Evolutionary conservation across 306 rosid genomes (phyloP).

Genomic region (Casuarina glauca): DNA sequence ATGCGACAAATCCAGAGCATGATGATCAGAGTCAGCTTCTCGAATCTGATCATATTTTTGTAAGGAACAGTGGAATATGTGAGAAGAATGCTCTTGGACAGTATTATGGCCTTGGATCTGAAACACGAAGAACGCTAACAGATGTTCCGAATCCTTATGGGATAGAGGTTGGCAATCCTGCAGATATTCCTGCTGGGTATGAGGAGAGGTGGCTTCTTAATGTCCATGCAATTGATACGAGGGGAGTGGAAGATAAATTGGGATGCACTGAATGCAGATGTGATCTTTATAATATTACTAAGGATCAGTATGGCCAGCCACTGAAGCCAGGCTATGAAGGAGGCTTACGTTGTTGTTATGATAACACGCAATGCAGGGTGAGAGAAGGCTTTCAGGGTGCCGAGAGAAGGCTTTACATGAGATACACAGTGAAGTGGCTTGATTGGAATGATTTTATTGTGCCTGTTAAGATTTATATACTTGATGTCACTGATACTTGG

Average conservation of each 20-base stretch:
- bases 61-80: conserved; percentile 60
- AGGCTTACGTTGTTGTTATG: conserved; percentile 62
- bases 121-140: conserved; percentile 54
- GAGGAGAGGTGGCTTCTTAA: conserved; percentile 75
- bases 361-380: conserved; percentile 51
- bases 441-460: conserved; percentile 63
- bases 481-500: conserved; percentile 65
- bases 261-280: conserved; percentile 76
- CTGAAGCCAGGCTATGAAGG: conserved; percentile 50
- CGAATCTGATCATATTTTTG: conserved; percentile 4
- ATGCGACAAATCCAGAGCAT: conserved; percentile 17
- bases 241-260: conserved; percentile 50
- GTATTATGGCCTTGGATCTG: conserved; percentile 73
- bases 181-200: conserved; percentile 51
- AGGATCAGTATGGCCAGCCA: conserved; percentile 35
- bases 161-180: conserved; percentile 59
- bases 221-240: conserved; percentile 76
- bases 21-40: conserved; percentile 11
- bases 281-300: conserved; percentile 62
- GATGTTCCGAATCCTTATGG: conserved; percentile 70
- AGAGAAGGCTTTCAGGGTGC: conserved; percentile 45
- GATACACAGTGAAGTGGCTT: conserved; percentile 70
- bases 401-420: conserved; percentile 57
- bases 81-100: conserved; percentile 32
- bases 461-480: conserved; percentile 64